Conservation (phyloP, 2,329 filamentous ascomycete species). For the Neoscytalidium dimidiatum region DNA sequence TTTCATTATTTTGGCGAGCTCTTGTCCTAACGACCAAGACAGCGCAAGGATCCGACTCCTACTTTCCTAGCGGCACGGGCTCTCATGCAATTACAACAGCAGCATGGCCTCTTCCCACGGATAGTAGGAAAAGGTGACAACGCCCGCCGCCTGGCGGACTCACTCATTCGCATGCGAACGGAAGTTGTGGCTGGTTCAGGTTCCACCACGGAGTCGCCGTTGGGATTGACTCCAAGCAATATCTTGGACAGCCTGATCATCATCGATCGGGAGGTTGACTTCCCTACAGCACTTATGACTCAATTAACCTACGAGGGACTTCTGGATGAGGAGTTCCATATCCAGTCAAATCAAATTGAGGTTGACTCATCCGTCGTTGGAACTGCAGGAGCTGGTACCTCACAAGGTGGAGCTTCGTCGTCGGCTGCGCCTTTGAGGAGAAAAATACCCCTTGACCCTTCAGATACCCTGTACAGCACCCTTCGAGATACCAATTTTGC, state of each 20-base stretch:
- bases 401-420: slow-evolving; percentile 50
- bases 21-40: slow-evolving; percentile 27
- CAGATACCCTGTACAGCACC: slow-evolving; percentile 84
- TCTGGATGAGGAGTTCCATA: slow-evolving; percentile 89
- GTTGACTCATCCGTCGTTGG: slow-evolving; percentile 89
- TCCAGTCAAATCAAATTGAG: slow-evolving; percentile 89
- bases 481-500: slow-evolving; percentile 93
- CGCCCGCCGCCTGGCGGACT: slow-evolving; percentile 82
- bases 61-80: slow-evolving; percentile 86
- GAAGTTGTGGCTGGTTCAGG: slow-evolving; percentile 77
- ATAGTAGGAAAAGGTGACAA: slow-evolving; percentile 96
- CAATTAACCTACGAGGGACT: slow-evolving; percentile 96
- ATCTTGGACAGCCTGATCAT: slow-evolving; percentile 89
- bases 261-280: slow-evolving; percentile 93
- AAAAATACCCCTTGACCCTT: slow-evolving; percentile 85
- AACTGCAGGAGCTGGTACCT: slow-evolving; percentile 59
- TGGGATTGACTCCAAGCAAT: slow-evolving; percentile 80
- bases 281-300: slow-evolving; percentile 86
- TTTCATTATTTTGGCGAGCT: not conserved
- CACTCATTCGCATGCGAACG: slow-evolving; percentile 87
- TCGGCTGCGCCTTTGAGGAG: slow-evolving; percentile 65
- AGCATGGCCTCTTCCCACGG: slow-evolving; percentile 89
- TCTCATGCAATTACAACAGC: slow-evolving; percentile 90
- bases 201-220: slow-evolving; percentile 51
- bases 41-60: slow-evolving; percentile 86